Evolutionary conservation across 108 stramenopile species (phyloP).

Genomic region (Skeletonema grethae): DNA sequence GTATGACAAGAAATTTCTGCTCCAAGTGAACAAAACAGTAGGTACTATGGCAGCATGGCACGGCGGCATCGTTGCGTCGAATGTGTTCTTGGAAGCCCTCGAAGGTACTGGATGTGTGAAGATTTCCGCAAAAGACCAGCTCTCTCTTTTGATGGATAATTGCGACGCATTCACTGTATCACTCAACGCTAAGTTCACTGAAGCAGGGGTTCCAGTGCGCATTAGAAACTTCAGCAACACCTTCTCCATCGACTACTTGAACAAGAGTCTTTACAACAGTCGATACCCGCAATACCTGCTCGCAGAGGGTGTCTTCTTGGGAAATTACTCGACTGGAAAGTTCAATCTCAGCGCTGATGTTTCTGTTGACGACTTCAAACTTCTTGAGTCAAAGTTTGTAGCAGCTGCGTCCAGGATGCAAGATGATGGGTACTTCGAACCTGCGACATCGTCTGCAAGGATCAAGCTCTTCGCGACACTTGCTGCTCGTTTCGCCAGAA

Average conservation of each 20-base stretch:
- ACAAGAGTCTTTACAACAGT: constrained; percentile 52
- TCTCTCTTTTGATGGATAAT: constrained; percentile 34
- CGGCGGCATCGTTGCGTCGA: constrained; percentile 62
- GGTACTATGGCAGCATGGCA: constrained; percentile 56
- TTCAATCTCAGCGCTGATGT: constrained; percentile 55
- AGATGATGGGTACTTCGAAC: constrained; percentile 56
- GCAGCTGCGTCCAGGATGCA: constrained; percentile 48
- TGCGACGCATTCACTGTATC: constrained; percentile 44
- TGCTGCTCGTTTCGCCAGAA: constrained; percentile 30
- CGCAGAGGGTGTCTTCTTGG: constrained; percentile 58
- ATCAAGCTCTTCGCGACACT: constrained; percentile 20
- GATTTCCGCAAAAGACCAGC: constrained; percentile 27
- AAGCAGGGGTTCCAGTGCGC: constrained; percentile 39
- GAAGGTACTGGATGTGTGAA: constrained; percentile 13
- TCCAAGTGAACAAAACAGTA: constrained; percentile 62
- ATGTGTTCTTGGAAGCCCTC: constrained; percentile 53
- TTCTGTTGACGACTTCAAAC: constrained; percentile 34
- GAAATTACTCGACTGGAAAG: constrained; percentile 64
- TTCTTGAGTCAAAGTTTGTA: constrained; percentile 50
- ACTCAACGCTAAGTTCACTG: constrained; percentile 35
- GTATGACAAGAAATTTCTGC: constrained; percentile 58
- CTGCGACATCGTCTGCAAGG: constrained; percentile 21
- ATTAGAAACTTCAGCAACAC: constrained; percentile 64
- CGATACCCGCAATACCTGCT: constrained; percentile 56
- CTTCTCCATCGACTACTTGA: constrained; percentile 53